A percentile compares a stretch with the other conserved stretches of the same genome.
Evolutionary conservation across 345 rosid species (phyloP).

Genomic region (Durio zibethinus): DNA sequence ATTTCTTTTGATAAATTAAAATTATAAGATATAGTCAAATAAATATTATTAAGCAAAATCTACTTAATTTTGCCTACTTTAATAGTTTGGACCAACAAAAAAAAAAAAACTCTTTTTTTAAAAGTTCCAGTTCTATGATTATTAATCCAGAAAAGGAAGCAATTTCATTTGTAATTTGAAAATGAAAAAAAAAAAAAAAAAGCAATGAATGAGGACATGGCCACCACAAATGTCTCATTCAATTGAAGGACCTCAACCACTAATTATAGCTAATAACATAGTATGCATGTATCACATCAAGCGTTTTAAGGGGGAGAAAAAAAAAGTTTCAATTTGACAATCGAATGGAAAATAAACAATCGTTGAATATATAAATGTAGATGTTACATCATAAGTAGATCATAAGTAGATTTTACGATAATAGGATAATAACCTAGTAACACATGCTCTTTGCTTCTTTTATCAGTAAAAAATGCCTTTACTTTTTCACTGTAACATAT

Average conservation of each 20-base stretch:
- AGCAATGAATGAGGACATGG: background rate
- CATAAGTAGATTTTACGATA: too few species aligned
- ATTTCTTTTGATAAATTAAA: too few species aligned
- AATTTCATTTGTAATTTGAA: background rate
- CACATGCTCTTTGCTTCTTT: background rate
- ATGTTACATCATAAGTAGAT: too few species aligned
- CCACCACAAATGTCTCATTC: conserved; percentile 3
- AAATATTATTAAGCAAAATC: too few species aligned
- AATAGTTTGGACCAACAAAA: background rate
- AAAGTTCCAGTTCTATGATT: background rate
- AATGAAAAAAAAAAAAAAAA: background rate
- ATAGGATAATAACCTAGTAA: too few species aligned
- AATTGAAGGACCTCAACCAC: background rate
- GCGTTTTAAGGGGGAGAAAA: too few species aligned
- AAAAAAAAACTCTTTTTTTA: too few species aligned
- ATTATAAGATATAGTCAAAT: background rate
- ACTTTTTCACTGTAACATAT: background rate
- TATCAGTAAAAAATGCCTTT: too few species aligned
- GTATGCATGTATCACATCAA: too few species aligned
- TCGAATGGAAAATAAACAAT: too few species aligned
- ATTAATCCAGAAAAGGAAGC: background rate
- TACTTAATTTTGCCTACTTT: background rate
- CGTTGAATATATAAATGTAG: too few species aligned
- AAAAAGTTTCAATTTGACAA: too few species aligned
- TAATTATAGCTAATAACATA: background rate